Conservation (phyloP, 2,329 filamentous ascomycete genomes). For the Geosmithia morbida region DNA sequence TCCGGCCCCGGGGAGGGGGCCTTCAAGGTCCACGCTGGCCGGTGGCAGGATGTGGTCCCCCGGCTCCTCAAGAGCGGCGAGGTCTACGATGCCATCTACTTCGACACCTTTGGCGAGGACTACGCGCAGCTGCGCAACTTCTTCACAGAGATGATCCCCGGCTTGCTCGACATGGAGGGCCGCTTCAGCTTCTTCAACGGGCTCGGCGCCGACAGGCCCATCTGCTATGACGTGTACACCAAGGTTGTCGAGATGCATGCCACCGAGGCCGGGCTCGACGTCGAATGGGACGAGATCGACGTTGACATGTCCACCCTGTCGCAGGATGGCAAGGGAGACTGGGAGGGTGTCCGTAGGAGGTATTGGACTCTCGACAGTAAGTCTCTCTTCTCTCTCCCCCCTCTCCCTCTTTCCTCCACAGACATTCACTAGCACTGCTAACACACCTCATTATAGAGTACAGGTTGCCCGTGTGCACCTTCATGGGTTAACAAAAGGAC, state of each 20-base stretch:
- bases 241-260: conserved; percentile 86
- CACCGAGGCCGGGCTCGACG: conserved; percentile 76
- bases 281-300: conserved; percentile 67
- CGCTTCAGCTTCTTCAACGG: conserved; percentile 84
- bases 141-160: conserved; percentile 77
- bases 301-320: conserved; percentile 56
- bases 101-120: conserved; percentile 94
- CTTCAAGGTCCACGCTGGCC: conserved; percentile 51
- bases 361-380: conserved; percentile 78
- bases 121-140: conserved; percentile 76
- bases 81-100: conserved; percentile 81
- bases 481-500: conserved; percentile 35
- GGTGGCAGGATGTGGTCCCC: conserved; percentile 71
- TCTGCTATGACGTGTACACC: conserved; percentile 94
- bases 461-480: conserved; percentile 58
- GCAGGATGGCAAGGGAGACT: conserved; percentile 56
- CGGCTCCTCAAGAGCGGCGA: conserved; percentile 52
- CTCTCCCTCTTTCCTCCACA: not conserved
- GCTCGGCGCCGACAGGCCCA: conserved; percentile 76
- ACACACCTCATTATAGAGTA: conserved; percentile 34
- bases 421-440: not conserved
- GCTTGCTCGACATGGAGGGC: conserved; percentile 56
- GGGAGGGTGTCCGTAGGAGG: conserved; percentile 74
- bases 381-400: conserved; percentile 11
- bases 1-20: conserved; percentile 47